A percentile compares a stretch with the other conserved stretches of the same genome.
These are phyloP conservation scores for Cercospora janseana DNA, from an alignment of 2,329 filamentous ascomycete species.

Conservation along the genomic window DNA sequence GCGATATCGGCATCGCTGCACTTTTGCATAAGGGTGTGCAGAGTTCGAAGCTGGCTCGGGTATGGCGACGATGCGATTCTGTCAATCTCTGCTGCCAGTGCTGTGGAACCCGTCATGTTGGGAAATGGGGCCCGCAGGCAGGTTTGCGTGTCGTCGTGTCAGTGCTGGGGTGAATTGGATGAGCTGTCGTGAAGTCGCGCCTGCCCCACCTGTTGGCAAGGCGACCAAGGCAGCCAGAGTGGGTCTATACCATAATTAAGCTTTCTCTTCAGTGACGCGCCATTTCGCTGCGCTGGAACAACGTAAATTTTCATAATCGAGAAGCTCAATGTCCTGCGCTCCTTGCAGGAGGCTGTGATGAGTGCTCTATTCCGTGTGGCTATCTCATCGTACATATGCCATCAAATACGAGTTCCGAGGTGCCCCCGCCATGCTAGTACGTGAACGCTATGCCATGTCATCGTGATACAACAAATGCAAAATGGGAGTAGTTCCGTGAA, in stretches of 20 bases:
- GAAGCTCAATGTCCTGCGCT: too few species aligned
- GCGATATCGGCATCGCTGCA: conserved; percentile 41
- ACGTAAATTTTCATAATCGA: too few species aligned
- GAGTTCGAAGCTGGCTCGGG: conserved; percentile 29
- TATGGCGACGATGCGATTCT: conserved; percentile 36
- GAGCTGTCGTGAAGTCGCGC: not conserved
- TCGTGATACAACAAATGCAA: not conserved
- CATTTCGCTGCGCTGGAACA: not conserved
- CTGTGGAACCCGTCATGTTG: conserved; percentile 20
- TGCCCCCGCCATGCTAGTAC: not conserved
- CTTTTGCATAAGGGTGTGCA: conserved; percentile 15
- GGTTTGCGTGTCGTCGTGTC: not conserved
- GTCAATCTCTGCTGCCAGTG: conserved; percentile 31
- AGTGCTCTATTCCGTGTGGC: not conserved
- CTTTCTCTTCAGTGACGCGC: not conserved
- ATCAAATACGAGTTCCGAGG: not conserved
- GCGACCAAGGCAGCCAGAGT: conserved; percentile 10
- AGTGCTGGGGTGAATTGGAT: not conserved
- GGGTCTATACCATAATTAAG: conserved; percentile 12
- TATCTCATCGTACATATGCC: not conserved
- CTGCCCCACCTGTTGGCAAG: conserved; percentile 6
- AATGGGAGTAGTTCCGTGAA: not conserved
- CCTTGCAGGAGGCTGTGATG: not conserved
- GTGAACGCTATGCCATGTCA: not conserved
- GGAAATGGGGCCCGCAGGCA: not conserved